Conservation (phyloP, 2,329 filamentous ascomycete genomes). For the Alternaria triticimaculans region DNA sequence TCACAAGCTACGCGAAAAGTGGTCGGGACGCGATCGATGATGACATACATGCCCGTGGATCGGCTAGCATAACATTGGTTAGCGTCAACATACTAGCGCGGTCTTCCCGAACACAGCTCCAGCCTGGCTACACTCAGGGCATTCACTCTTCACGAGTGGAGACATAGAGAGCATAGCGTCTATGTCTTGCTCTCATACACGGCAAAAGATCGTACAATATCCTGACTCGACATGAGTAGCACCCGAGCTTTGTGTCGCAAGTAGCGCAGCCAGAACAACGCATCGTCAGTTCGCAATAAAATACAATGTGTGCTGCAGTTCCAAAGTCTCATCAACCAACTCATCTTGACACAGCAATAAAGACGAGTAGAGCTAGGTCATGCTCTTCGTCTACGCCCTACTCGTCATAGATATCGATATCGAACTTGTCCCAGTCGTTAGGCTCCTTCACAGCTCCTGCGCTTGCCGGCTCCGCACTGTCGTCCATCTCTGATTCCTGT, state of each 20-base stretch:
- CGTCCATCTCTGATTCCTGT: background rate
- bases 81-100: background rate
- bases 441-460: background rate
- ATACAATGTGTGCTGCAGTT: background rate
- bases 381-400: background rate
- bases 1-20: conserved; percentile 6
- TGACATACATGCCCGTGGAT: conserved; percentile 36
- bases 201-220: background rate
- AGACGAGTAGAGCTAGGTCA: background rate
- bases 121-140: background rate
- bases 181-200: background rate
- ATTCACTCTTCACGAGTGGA: background rate
- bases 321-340: background rate
- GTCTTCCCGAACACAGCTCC: background rate
- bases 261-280: background rate
- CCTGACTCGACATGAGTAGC: background rate
- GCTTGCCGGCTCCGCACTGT: background rate
- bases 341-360: background rate
- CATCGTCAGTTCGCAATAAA: background rate
- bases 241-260: background rate
- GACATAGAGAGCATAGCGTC: background rate
- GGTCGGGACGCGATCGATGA: conserved; percentile 37
- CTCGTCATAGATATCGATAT: background rate
- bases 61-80: conserved; percentile 17
- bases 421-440: background rate